Evolutionary conservation across 805 yeast species (phyloP), one percentile per base, ranked within the genome.

Genomic region (Starmerella sp.): DNA sequence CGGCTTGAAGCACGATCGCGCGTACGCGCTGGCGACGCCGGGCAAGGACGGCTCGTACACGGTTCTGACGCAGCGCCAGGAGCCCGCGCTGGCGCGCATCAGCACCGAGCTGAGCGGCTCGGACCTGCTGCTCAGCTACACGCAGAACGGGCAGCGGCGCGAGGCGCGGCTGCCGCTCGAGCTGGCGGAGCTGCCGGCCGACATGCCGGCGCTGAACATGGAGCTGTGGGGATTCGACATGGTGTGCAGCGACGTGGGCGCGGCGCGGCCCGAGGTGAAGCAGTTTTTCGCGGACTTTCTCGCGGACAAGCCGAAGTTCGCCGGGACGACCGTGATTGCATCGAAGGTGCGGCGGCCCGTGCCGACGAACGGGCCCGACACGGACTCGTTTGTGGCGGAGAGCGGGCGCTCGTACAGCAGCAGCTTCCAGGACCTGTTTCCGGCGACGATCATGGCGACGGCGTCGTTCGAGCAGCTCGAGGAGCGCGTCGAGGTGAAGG

Each of bases 1-100:
- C 52, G 73, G 73, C 11, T 62, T 69, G 54, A 60, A 46, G 31
- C 31, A 66, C 51, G 71, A 68, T 60, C 63, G 71, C 1, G 54
- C 63, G 55, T 65, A 59, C 56, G 64, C 64, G 68, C 60, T 66
- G 6, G 66, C 62, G 5, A 48, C 51, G 39, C 61, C 61, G 4
- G 58, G 51, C 22, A 44, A 53, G 8, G 22, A 22, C n/a, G 58
- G 54, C 15, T 51, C 52, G 17, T 58, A 53, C 52, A 50, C 52
- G 47, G 54, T 63, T 30, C 22, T 68, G 29, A 64, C 71, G 6
- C 70, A 67, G 57, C 59, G 70, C 30, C 62, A 61, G 32, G 51
- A 48, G 32, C 65, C 69, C 3, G 34, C 48, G 42, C 39, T 69
- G 59, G 62, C 67, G 2, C 60, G 59, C 5, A 58, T 68, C 14